Evolutionary conservation across 176 grass and related monocot genomes (phyloP), one percentile per base, ranked within the genome.

Genomic region (Oryza punctata): DNA sequence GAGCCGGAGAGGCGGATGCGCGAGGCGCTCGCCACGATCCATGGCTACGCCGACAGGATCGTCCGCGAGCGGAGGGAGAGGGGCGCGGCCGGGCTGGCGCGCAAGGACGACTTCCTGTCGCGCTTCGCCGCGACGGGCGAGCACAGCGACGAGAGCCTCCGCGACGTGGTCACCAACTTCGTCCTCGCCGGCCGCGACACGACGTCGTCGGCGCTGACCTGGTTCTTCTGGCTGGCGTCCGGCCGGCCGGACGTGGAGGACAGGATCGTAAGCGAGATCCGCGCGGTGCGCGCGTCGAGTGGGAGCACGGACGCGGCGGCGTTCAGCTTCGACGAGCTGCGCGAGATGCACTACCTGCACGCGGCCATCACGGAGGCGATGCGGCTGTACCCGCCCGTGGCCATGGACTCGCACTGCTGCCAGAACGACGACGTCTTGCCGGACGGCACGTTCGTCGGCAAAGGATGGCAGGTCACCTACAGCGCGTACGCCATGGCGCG

Each of bases 181-280:
- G 27, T 97, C 75, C 33, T 90, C 4, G 91, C 91, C 8, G 85
- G 94, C 15, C 87, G 91, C 26, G 94, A 94, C 77, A 94, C 91
- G 24, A 97, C 94, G 29, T 93, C 94, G 1, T 94, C 91, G 1
- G 91, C 91, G 5, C 78, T 94, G 24, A 72, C 94, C 40, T 94
- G 94, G 91, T 97, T 97, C 89, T 94, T 97, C 77, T 97, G 94
- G 94, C 33, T 94, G 13, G 21, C 88, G 18, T 97, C 87, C 14
- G 40, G 66, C 10, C 64, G 70, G 2, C 87, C 73, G 25, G 82
- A 88, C 57, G 87, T 90, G 61, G 85, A 94, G 68, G 67, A 66
- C 32, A 81, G 26, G 37, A 90, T 92, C 59, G 27, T 87, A 59
- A 75, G 43, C 11, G 94, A 94, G 73, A 69, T 94, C 63, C 23